These are phyloP conservation scores for Meyerozyma athensensis DNA, from an alignment of 1,139 yeast species.

Conservation along the genomic window DNA sequence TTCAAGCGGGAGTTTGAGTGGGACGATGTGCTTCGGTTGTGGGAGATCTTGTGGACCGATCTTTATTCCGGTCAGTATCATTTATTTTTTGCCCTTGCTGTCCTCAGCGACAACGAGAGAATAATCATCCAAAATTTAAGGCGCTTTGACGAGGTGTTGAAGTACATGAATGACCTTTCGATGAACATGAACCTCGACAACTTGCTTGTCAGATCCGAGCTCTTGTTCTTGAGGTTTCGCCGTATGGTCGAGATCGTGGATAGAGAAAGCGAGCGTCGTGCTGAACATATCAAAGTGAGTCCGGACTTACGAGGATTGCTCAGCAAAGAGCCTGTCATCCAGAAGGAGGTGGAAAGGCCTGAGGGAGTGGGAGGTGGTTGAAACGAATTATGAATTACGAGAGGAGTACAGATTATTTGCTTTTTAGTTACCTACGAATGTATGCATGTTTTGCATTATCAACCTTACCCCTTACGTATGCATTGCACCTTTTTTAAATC, in stretches of 20 bases:
- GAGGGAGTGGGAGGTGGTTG: slow-evolving; percentile 47
- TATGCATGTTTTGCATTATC: background rate
- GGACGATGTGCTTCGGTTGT: slow-evolving; percentile 69
- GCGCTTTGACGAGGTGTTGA: slow-evolving; percentile 85
- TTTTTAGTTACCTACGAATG: too few relatives aligned
- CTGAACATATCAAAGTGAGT: slow-evolving; percentile 21
- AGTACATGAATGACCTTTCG: slow-evolving; percentile 86
- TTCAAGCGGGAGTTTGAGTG: slow-evolving; percentile 87
- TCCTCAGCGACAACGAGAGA: slow-evolving; percentile 79
- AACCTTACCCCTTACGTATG: background rate
- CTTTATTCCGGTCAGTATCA: slow-evolving; percentile 81
- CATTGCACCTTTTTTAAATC: background rate
- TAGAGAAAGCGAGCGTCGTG: slow-evolving; percentile 31
- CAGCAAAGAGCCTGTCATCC: slow-evolving; percentile 55
- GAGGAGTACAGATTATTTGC: background rate
- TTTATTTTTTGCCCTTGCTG: slow-evolving; percentile 79
- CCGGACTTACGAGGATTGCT: slow-evolving; percentile 57
- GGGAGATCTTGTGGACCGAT: slow-evolving; percentile 95
- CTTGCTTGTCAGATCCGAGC: slow-evolving; percentile 73
- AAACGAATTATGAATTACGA: slow-evolving; percentile 2
- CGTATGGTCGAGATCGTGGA: slow-evolving; percentile 77
- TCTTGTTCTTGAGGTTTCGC: slow-evolving; percentile 72
- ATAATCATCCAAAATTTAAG: slow-evolving; percentile 68
- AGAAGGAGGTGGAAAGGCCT: slow-evolving; percentile 56
- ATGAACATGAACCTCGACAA: slow-evolving; percentile 72